Conservation (phyloP, 306 rosid species). For the Pueraria montana region DNA sequence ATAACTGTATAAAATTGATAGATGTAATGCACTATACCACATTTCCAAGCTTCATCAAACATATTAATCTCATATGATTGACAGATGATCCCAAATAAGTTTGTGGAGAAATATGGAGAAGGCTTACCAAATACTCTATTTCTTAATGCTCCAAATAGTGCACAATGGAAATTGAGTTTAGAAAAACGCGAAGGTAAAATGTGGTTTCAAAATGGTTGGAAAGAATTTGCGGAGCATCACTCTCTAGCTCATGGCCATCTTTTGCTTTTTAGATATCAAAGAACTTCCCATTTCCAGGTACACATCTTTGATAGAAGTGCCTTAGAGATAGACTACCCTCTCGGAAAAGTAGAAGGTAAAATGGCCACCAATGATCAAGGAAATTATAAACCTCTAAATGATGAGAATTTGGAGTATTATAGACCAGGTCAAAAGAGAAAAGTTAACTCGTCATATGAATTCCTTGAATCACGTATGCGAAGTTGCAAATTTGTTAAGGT, state of each 20-base stretch:
- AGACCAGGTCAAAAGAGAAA: too few species aligned
- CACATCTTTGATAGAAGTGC: conserved; percentile 16
- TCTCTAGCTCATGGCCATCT: conserved; percentile 44
- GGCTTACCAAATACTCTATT: background rate
- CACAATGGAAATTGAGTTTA: conserved; percentile 45
- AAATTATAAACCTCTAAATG: too few species aligned
- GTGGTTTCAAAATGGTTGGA: conserved; percentile 56
- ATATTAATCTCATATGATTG: background rate
- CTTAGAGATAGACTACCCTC: conserved; percentile 15
- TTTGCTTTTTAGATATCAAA: conserved; percentile 38
- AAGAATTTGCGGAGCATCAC: conserved; percentile 43
- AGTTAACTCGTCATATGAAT: too few species aligned
- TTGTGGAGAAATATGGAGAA: conserved; percentile 44
- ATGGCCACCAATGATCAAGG: background rate
- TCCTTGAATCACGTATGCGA: conserved; percentile 1
- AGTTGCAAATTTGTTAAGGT: background rate
- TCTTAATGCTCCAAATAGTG: conserved; percentile 49
- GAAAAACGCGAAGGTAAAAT: conserved; percentile 38
- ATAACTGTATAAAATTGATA: background rate
- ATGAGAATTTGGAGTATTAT: too few species aligned
- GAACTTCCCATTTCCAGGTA: background rate
- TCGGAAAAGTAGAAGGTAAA: background rate
- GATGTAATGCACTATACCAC: background rate
- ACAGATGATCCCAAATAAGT: conserved; percentile 50
- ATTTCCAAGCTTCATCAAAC: background rate